A percentile compares a stretch with the other conserved stretches of the same genome.
phyloP scores from a whole-genome alignment of 2,329 filamentous ascomycete species.

The Stagonosporopsis cucurbitacearum region DNA sequence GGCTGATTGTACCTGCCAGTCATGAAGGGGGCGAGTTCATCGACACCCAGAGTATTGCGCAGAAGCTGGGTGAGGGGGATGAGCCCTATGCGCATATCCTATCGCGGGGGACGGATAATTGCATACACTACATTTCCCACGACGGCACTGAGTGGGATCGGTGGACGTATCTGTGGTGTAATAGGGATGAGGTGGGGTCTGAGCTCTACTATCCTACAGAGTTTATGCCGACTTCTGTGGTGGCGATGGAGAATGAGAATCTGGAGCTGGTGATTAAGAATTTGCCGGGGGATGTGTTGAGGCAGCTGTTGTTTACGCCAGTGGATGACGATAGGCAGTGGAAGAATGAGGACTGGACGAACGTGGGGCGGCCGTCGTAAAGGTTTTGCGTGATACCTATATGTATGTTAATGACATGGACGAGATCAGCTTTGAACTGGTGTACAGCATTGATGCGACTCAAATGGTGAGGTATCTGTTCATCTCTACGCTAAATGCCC shows the following conservation, averaged over 20 bases:
- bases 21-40: constrained; percentile 17
- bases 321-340: not conserved
- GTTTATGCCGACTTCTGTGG: constrained; percentile 6
- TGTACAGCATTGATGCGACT: too few relatives aligned
- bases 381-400: not conserved
- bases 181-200: not conserved
- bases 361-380: not conserved
- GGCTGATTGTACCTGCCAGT: constrained; percentile 8
- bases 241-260: not conserved
- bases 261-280: not conserved
- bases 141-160: constrained; percentile 15
- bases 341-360: constrained; percentile 1
- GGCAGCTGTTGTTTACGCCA: not conserved
- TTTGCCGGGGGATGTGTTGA: not conserved
- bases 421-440: too few relatives aligned
- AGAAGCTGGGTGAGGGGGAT: constrained; percentile 1
- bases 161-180: constrained; percentile 2
- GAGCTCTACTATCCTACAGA: not conserved
- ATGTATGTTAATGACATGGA: too few relatives aligned
- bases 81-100: constrained; percentile 15
- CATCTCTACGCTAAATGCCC: not conserved
- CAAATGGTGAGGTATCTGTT: too few relatives aligned
- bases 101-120: constrained; percentile 13
- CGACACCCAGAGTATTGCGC: constrained; percentile 19
- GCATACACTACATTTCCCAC: constrained; percentile 13